Conservation (phyloP, 164 flowering plant species). For the Stephania japonica region DNA sequence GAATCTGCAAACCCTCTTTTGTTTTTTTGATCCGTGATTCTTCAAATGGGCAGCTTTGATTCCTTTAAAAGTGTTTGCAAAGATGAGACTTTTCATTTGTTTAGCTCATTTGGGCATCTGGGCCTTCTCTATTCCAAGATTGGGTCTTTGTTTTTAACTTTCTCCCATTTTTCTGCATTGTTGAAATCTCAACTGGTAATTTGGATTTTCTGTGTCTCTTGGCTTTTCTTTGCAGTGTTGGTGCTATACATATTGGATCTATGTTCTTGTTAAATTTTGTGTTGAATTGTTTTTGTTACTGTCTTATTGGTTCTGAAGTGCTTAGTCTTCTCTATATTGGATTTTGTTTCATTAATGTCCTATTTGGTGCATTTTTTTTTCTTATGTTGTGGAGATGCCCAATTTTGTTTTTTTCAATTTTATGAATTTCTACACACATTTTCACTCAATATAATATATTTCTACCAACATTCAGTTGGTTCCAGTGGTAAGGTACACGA, state of each 20-base stretch:
- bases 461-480: too few relatives aligned
- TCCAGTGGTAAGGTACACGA: too few relatives aligned
- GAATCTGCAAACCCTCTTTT: not conserved
- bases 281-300: too few relatives aligned
- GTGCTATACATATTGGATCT: too few relatives aligned
- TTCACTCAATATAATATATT: too few relatives aligned
- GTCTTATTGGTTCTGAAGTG: too few relatives aligned
- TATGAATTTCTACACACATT: too few relatives aligned
- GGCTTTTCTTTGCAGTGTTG: not conserved
- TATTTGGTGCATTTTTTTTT: too few relatives aligned
- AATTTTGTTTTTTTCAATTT: not conserved
- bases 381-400: not conserved
- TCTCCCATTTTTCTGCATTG: not conserved
- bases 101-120: not conserved
- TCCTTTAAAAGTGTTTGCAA: not conserved
- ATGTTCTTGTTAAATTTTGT: too few relatives aligned
- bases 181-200: not conserved
- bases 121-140: slow-evolving; percentile 6
- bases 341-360: too few relatives aligned
- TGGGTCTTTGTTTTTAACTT: not conserved
- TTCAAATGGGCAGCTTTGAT: slow-evolving; percentile 1
- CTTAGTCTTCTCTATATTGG: too few relatives aligned
- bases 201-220: not conserved
- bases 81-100: not conserved
- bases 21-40: not conserved